phyloP scores from a whole-genome alignment of 2,329 filamentous ascomycete species.

The Dendrostoma leiphaemia region DNA sequence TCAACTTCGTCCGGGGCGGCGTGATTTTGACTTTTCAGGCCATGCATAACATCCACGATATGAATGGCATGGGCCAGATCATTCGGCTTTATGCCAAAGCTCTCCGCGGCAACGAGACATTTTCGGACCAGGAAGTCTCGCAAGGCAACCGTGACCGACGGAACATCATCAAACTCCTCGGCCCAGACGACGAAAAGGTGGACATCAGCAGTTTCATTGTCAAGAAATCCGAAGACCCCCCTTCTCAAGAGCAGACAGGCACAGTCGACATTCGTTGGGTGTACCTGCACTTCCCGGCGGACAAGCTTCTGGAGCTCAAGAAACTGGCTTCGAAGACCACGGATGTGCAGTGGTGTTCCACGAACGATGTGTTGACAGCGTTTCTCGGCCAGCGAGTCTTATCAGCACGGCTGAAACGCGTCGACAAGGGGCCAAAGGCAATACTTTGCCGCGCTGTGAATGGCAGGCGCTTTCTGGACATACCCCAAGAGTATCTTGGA shows the following conservation, averaged over 20 bases:
- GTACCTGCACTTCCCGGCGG: slow-evolving; percentile 14
- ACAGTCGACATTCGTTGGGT: slow-evolving; percentile 7
- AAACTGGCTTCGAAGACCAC: background rate
- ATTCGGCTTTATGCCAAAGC: slow-evolving; percentile 13
- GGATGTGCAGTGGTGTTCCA: slow-evolving; percentile 10
- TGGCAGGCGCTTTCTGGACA: slow-evolving; percentile 3
- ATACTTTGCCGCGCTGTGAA: slow-evolving; percentile 11
- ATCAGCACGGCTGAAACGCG: slow-evolving; percentile 8
- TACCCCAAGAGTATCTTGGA: slow-evolving; percentile 8
- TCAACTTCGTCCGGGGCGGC: slow-evolving; percentile 21
- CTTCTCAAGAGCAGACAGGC: background rate
- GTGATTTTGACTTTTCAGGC: slow-evolving; percentile 21
- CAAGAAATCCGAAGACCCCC: background rate
- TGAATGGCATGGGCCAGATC: slow-evolving; percentile 21
- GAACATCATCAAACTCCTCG: slow-evolving; percentile 7
- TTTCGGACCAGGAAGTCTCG: background rate
- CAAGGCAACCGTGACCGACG: slow-evolving; percentile 12
- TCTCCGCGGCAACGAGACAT: slow-evolving; percentile 5
- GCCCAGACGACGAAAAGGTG: background rate
- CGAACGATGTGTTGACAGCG: slow-evolving; percentile 13
- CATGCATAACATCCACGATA: slow-evolving; percentile 23
- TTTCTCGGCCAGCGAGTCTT: slow-evolving; percentile 9
- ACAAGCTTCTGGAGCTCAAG: slow-evolving; percentile 14
- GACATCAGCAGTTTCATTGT: slow-evolving; percentile 3
- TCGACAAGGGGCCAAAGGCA: background rate